Evolutionary conservation across 2,329 filamentous ascomycete genomes (phyloP).

Genomic region (Cladosporium oxysporum): DNA sequence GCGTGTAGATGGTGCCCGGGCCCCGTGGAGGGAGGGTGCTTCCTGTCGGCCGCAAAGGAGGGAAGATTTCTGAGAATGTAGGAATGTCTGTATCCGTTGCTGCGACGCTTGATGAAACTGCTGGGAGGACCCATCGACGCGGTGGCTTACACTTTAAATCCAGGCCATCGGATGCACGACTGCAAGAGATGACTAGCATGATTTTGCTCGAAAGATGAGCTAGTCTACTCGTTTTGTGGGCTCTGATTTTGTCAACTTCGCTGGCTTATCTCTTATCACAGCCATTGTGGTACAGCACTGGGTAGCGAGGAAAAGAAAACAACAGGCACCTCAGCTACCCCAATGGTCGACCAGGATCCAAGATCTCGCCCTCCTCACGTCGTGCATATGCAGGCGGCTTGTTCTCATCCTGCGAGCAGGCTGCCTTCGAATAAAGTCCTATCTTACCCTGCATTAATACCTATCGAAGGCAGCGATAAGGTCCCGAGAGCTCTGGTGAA

Average conservation of each 20-base stretch:
- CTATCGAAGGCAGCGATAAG: slow-evolving; percentile 5
- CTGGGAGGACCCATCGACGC: neutral
- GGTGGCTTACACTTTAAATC: neutral
- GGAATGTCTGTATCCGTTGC: neutral
- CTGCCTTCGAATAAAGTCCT: neutral
- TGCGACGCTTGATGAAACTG: neutral
- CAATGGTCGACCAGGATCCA: neutral
- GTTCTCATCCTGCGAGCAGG: neutral
- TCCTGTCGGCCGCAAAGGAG: neutral
- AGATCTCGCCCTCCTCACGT: neutral
- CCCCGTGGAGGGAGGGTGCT: neutral
- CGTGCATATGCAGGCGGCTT: neutral
- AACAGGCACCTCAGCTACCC: neutral
- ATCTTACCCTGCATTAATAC: neutral
- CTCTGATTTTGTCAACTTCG: neutral
- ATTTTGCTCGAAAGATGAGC: neutral
- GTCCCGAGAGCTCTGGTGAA: neutral
- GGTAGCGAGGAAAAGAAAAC: neutral
- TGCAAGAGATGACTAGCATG: neutral
- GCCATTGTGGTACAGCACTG: neutral
- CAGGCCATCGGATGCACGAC: neutral
- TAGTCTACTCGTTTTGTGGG: neutral
- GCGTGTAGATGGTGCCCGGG: neutral
- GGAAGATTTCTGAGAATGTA: neutral
- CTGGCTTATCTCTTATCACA: neutral